Conservation (phyloP, 2,329 filamentous ascomycete species). For the Fusarium chuoi region DNA sequence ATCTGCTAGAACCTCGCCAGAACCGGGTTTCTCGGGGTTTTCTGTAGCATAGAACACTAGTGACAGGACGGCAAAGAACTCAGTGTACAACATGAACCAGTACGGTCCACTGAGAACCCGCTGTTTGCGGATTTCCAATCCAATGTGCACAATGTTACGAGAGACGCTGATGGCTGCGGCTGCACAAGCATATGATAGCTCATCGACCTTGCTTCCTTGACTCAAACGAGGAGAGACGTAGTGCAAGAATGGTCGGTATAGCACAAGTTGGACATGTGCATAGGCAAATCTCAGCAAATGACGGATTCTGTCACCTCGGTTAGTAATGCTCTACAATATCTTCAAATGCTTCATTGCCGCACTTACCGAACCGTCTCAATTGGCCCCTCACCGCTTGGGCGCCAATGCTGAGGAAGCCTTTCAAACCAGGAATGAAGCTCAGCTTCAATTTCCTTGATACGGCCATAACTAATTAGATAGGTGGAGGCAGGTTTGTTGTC, state of each 20-base stretch:
- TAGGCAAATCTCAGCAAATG: slow-evolving; percentile 83
- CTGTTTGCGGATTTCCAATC: slow-evolving; percentile 79
- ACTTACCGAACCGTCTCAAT: slow-evolving; percentile 80
- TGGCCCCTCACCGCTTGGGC: slow-evolving; percentile 80
- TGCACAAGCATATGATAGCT: slow-evolving; percentile 80
- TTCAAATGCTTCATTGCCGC: neutral
- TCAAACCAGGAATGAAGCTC: slow-evolving; percentile 73
- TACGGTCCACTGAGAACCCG: slow-evolving; percentile 82
- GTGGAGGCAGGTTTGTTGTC: slow-evolving; percentile 58
- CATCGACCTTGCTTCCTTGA: slow-evolving; percentile 70
- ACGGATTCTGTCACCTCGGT: slow-evolving; percentile 61
- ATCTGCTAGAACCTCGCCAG: slow-evolving; percentile 84
- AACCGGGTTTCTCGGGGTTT: slow-evolving; percentile 79
- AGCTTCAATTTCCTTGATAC: slow-evolving; percentile 72
- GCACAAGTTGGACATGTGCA: slow-evolving; percentile 82
- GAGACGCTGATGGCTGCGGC: slow-evolving; percentile 71
- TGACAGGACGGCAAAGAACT: slow-evolving; percentile 83
- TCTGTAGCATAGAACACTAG: slow-evolving; percentile 83
- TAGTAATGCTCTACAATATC: neutral
- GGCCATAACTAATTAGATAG: slow-evolving; percentile 71
- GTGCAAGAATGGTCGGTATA: slow-evolving; percentile 86
- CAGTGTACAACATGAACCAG: slow-evolving; percentile 88
- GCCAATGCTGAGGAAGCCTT: slow-evolving; percentile 77
- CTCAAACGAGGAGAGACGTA: slow-evolving; percentile 76
- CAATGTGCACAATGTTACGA: slow-evolving; percentile 82